phyloP scores from a whole-genome alignment of 2,329 filamentous ascomycete species.

The Emergomyces orientalis region DNA sequence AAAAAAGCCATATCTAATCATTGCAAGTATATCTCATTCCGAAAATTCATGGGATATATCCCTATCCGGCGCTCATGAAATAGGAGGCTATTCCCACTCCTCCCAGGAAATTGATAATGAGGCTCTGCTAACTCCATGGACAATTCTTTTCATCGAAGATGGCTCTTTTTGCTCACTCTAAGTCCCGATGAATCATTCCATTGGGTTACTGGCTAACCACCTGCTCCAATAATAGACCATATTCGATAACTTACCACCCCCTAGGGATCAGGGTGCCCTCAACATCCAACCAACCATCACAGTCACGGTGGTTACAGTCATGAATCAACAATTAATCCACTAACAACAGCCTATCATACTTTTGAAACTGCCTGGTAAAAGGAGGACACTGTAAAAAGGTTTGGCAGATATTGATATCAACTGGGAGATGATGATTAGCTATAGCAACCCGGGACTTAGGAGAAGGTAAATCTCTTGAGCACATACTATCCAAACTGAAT shows the following conservation, averaged over 20 bases:
- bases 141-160: neutral
- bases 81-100: neutral
- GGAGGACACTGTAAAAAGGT: too few species aligned
- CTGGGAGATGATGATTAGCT: too few species aligned
- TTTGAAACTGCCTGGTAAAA: too few species aligned
- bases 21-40: neutral
- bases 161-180: neutral
- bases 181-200: neutral
- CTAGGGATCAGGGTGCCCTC: neutral
- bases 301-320: neutral
- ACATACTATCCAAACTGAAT: too few species aligned
- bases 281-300: neutral
- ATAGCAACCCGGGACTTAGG: too few species aligned
- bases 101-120: neutral
- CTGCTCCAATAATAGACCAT: neutral
- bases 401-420: too few species aligned
- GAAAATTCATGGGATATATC: neutral
- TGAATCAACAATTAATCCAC: neutral
- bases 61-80: too few species aligned
- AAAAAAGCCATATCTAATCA: too few species aligned
- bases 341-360: too few species aligned
- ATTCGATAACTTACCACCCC: neutral
- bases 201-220: neutral
- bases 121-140: neutral
- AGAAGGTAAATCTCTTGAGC: too few species aligned